Evolutionary conservation across 768 basidiomycete genomes (phyloP), one percentile per base, ranked within the genome.

Genomic region (Lactarius sanguifluus): DNA sequence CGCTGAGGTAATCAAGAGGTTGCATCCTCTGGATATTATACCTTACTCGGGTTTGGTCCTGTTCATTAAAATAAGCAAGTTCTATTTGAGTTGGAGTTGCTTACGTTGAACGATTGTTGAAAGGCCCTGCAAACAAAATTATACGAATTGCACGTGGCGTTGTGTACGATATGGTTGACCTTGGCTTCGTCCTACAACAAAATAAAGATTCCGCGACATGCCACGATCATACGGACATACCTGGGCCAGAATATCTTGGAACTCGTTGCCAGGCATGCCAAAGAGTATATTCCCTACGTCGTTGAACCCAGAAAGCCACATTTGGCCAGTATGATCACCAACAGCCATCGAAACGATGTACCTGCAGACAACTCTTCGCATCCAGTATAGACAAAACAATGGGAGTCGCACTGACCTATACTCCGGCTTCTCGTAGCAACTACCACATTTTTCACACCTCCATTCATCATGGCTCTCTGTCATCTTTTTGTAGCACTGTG

Each of bases 231-330:
- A 32, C n/a, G 36, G 47, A 59, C 71, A 38, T 59, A 91, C 92
- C 81, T 84, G 91, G 68, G 90, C 92, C 81, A 84, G 90, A 68
- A 94, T 81, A n/a, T 82, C 63, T 88, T 76, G 50, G 18, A 98
- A 75, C 16, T 95, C 88, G 71, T 94, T 85, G 13, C 93, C 96
- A 38, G 84, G 77, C 79, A 86, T 88, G 32, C 86, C 90, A 68
- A 98, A 88, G 18, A 99, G 77, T 5, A 80, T 78, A 61, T 86
- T 76, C 5, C 94, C 97, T 40, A 90, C 86, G 8, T 98, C 96
- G 74, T 99, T 96, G 82, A 99, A 99, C 4, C 91, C 94, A 69
- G 92, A 92, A 55, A 98, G 79, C 96, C 96, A 98, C 18, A 87
- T 83, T 76, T 96, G 92, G 25, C 87, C 88, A 20, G 93, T 91